These are phyloP conservation scores for Begonia masoniana DNA, from an alignment of 306 rosid genomes.

Conservation along the genomic window DNA sequence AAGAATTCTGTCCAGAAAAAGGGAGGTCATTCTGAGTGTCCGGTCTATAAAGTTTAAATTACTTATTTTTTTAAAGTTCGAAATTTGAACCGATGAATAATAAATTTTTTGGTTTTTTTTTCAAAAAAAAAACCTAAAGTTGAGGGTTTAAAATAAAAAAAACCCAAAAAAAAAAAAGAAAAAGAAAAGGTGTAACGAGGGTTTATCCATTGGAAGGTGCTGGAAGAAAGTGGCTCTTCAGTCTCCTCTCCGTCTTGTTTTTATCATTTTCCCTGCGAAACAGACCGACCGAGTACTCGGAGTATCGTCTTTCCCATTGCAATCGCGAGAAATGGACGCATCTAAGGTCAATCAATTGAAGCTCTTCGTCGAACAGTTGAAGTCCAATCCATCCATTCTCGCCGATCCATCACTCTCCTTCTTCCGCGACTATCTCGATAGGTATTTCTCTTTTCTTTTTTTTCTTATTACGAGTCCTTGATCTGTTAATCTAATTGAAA, in stretches of 20 bases:
- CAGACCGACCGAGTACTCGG: background rate
- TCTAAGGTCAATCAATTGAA: conserved; percentile 47
- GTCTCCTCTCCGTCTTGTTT: background rate
- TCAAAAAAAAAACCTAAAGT: too few relatives aligned
- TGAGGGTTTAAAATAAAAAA: too few relatives aligned
- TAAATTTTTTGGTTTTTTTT: too few relatives aligned
- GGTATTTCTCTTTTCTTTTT: conserved; percentile 21
- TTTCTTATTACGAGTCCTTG: background rate
- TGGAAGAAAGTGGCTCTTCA: background rate
- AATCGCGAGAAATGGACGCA: conserved; percentile 36
- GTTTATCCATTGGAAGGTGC: background rate
- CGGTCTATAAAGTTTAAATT: too few relatives aligned
- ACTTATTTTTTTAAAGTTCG: too few relatives aligned
- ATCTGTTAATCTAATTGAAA: background rate
- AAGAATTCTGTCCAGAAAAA: too few relatives aligned
- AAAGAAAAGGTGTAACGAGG: too few relatives aligned
- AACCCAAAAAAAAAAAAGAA: too few relatives aligned
- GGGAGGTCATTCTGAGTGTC: too few relatives aligned
- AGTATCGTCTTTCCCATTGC: too few relatives aligned
- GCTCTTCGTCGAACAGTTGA: conserved; percentile 65
- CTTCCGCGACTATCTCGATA: conserved; percentile 82
- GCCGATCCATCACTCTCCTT: conserved; percentile 71
- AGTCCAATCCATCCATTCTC: conserved; percentile 64
- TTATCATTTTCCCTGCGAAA: background rate
- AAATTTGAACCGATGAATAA: too few relatives aligned